Conservation (phyloP, 257 asterid genomes). For the Solanum rostratum region DNA sequence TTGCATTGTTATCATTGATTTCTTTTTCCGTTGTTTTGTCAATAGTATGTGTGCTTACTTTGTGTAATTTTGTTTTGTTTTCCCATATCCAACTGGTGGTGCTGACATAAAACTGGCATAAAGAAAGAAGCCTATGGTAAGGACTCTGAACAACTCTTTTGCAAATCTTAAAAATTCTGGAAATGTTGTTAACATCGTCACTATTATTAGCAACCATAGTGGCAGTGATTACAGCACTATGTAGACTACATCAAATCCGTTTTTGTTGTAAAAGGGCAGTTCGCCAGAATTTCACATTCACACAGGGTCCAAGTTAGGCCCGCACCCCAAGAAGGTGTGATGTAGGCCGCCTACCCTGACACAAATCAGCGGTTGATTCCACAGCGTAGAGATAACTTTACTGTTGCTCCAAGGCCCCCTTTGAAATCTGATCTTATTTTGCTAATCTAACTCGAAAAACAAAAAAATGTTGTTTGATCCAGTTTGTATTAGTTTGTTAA, state of each 20-base stretch:
- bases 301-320: not conserved
- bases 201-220: not conserved
- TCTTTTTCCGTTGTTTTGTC: not conserved
- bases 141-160: slow-evolving; percentile 10
- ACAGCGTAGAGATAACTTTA: too few relatives aligned
- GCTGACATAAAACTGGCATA: slow-evolving; percentile 34
- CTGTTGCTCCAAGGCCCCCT: not conserved
- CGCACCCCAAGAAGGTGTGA: not conserved
- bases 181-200: not conserved
- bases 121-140: slow-evolving; percentile 96
- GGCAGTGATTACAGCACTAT: not conserved
- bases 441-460: too few relatives aligned
- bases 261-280: not conserved
- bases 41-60: slow-evolving; percentile 8
- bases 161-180: not conserved
- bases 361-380: not conserved
- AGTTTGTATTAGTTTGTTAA: not conserved
- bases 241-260: not conserved
- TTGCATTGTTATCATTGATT: not conserved
- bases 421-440: not conserved
- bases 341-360: not conserved
- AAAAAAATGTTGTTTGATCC: not conserved
- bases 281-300: not conserved
- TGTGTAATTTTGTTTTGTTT: slow-evolving; percentile 6
- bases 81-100: slow-evolving; percentile 19